These are phyloP conservation scores for Kandelia obovata DNA, from an alignment of 345 rosid species.

Conservation along the genomic window DNA sequence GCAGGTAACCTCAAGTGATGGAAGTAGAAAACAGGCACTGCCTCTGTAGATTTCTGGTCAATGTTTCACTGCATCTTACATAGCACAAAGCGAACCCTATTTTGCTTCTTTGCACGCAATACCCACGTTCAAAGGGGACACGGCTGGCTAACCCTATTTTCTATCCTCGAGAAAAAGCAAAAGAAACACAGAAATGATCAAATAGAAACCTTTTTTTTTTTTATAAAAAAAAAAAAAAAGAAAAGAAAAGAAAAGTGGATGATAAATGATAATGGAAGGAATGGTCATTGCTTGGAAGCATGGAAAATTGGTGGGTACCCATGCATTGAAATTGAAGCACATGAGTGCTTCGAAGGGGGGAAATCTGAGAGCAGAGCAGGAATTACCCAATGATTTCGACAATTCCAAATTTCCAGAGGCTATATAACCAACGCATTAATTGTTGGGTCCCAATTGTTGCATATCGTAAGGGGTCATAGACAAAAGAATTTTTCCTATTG, in stretches of 20 bases:
- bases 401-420: neutral
- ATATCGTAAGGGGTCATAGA: conserved; percentile 12
- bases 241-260: neutral
- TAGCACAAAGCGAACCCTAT: no score
- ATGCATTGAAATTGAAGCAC: neutral
- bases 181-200: conserved; percentile 1
- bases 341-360: neutral
- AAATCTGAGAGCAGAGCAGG: neutral
- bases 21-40: no score
- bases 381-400: neutral
- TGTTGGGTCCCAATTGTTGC: conserved; percentile 30
- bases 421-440: neutral
- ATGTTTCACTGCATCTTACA: no score
- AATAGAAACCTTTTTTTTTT: neutral
- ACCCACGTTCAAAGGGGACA: no score
- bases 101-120: no score
- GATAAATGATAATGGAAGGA: neutral
- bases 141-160: neutral
- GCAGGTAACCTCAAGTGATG: no score
- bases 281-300: conserved; percentile 1
- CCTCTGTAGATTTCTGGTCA: no score
- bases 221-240: neutral
- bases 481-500: conserved; percentile 5
- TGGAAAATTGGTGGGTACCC: conserved; percentile 13
- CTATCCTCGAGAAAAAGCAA: neutral